Evolutionary conservation across 1,284 basidiomycete genomes (phyloP), one percentile per base, ranked within the genome.

Genomic region (Moesziomyces sp.): DNA sequence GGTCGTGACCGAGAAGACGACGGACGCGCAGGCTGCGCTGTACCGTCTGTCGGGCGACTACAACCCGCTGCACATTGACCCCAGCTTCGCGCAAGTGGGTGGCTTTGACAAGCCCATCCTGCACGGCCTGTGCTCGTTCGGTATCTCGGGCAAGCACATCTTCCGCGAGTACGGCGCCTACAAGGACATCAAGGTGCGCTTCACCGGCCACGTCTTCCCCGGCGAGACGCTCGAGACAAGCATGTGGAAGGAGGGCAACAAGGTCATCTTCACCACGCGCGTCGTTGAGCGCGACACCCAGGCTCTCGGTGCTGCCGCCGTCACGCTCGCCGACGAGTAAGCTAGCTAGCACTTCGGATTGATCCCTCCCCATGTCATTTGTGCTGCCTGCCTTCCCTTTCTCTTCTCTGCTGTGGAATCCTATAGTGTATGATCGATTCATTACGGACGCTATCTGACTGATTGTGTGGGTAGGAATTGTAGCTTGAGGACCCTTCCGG

Each of bases 211-310:
- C 7, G 93, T 99, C 35, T 95, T 92, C 83, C 96, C 96, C 5
- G 95, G 95, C 11, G 94, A 99, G 87, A 98, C 96, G 61, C 73
- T 81, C 54, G 76, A 77, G 72, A 78, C 77, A n/a, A 74, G 70
- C 60, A 97, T 97, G 94, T 99, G 96, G 96, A 97, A 95, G 85
- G 94, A 97, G 80, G 93, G 91, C 19, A 86, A 89, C 80, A 97
- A 92, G 86, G 91, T 98, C 73, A 90, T 97, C 72, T 99, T 99
- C 85, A 87, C 92, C 94, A 83, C 86, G 64, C 92, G 86, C 83
- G 90, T 91, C 26, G 93, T 93, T 84, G 93, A 94, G 83, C 88
- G 92, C 44, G 87, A 88, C 57, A 86, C 88, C 1, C 85, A 87
- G 9, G 92, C 91, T 5, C 86, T 95, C 42, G 87, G 90, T 4